A percentile compares a stretch with the other conserved stretches of the same genome.
These are phyloP conservation scores for Thraustochytrium sp. DNA, from an alignment of 352 stramenopile genomes.

Conservation along the genomic window DNA sequence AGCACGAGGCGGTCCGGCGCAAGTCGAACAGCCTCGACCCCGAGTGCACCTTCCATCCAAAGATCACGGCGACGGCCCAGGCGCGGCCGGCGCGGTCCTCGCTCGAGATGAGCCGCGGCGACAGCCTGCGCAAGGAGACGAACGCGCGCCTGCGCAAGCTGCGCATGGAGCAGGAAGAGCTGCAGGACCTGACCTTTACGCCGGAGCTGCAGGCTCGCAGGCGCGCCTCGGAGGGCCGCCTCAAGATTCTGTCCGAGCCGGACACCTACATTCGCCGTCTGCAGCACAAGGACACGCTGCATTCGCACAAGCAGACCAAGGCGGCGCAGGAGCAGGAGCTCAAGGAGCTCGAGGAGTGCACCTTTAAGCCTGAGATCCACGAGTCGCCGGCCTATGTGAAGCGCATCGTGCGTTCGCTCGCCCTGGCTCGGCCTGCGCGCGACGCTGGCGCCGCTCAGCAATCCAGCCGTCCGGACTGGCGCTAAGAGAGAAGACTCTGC, in stretches of 20 bases:
- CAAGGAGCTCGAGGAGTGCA: slow-evolving; percentile 52
- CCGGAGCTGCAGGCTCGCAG: slow-evolving; percentile 45
- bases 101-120: slow-evolving; percentile 48
- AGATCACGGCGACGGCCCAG: slow-evolving; percentile 39
- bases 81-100: slow-evolving; percentile 34
- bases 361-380: slow-evolving; percentile 53
- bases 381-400: slow-evolving; percentile 55
- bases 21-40: slow-evolving; percentile 49
- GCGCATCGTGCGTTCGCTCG: slow-evolving; percentile 53
- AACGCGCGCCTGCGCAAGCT: slow-evolving; percentile 49
- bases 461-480: not conserved
- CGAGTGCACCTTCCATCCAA: slow-evolving; percentile 54
- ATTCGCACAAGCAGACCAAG: slow-evolving; percentile 35
- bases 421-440: slow-evolving; percentile 40
- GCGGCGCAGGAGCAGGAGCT: slow-evolving; percentile 46
- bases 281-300: slow-evolving; percentile 46
- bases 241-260: slow-evolving; percentile 50
- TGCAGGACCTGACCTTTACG: slow-evolving; percentile 48
- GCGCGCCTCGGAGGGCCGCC: slow-evolving; percentile 17
- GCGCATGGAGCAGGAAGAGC: slow-evolving; percentile 49
- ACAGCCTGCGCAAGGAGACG: slow-evolving; percentile 51
- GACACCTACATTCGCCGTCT: slow-evolving; percentile 52
- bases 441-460: not conserved
- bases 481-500: no score
- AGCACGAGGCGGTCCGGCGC: slow-evolving; percentile 49